phyloP scores from a whole-genome alignment of 164 flowering plant genomes.

The Brasenia schreberi region DNA sequence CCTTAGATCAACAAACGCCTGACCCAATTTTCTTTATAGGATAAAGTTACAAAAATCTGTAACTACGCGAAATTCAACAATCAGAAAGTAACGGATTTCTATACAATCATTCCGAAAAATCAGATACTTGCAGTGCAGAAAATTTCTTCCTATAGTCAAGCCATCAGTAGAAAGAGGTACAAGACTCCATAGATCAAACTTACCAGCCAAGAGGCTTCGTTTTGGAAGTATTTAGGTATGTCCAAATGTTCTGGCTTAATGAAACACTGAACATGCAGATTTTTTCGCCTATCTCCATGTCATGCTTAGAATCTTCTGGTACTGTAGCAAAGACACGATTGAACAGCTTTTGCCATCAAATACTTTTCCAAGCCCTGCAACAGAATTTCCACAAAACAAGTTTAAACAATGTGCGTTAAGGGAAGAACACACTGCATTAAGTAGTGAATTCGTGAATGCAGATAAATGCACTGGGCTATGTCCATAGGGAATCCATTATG shows the following conservation, averaged over 20 bases:
- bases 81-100: too few species aligned
- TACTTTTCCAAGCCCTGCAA: conserved; percentile 47
- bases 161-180: background rate
- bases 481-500: too few species aligned
- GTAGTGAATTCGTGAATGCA: too few species aligned
- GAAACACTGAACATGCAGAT: conserved; percentile 28
- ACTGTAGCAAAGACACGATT: conserved; percentile 31
- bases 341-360: conserved; percentile 43
- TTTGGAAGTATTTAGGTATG: conserved; percentile 26
- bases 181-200: conserved; percentile 1
- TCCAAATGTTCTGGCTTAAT: conserved; percentile 46
- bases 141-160: background rate
- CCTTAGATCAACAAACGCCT: too few species aligned
- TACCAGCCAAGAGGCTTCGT: conserved; percentile 51
- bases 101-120: too few species aligned
- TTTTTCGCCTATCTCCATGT: conserved; percentile 25
- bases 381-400: background rate
- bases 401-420: too few species aligned
- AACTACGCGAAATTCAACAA: too few species aligned
- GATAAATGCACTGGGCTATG: too few species aligned
- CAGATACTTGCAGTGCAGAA: background rate
- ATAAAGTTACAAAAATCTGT: too few species aligned
- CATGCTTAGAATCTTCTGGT: conserved; percentile 27
- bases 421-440: too few species aligned
- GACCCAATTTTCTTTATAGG: too few species aligned